Evolutionary conservation across 192 early-diverging fungal genomes (phyloP).

Genomic region (Jimgerdemannia flammicorona): DNA sequence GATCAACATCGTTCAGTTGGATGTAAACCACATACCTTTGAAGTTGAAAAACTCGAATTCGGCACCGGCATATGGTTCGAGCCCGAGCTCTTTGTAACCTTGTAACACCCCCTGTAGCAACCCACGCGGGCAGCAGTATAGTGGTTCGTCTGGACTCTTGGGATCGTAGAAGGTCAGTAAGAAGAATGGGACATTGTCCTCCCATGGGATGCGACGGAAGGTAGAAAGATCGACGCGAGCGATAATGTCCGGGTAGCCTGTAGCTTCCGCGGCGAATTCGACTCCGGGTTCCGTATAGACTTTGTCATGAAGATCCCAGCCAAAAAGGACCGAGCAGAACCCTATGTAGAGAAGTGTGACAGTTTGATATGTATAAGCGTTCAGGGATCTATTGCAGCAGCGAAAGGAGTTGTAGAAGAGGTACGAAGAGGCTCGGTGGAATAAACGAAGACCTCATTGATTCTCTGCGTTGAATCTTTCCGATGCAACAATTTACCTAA

Average conservation of each 20-base stretch:
- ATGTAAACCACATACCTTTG: constrained; percentile 45
- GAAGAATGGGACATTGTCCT: constrained; percentile 69
- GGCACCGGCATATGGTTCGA: constrained; percentile 45
- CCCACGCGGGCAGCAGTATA: constrained; percentile 61
- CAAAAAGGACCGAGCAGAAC: constrained; percentile 75
- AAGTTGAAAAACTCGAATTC: constrained; percentile 83
- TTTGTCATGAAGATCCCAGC: constrained; percentile 79
- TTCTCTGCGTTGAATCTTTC: too few relatives aligned
- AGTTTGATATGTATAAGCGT: not conserved
- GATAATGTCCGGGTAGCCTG: constrained; percentile 56
- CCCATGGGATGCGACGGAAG: constrained; percentile 69
- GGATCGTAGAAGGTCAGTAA: constrained; percentile 66
- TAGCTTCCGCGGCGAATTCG: constrained; percentile 16
- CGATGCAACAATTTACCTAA: too few relatives aligned
- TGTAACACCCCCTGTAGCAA: constrained; percentile 45
- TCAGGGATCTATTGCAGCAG: not conserved
- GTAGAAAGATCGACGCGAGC: constrained; percentile 63
- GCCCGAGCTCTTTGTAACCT: constrained; percentile 32
- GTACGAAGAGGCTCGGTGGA: too few relatives aligned
- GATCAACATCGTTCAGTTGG: too few relatives aligned
- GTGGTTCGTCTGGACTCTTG: constrained; percentile 38
- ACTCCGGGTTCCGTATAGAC: constrained; percentile 30
- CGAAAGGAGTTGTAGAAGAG: too few relatives aligned
- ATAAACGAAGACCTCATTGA: too few relatives aligned
- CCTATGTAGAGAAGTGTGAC: constrained; percentile 29